phyloP scores from a whole-genome alignment of 306 rosid species.

The Trichosanthes truncata region DNA sequence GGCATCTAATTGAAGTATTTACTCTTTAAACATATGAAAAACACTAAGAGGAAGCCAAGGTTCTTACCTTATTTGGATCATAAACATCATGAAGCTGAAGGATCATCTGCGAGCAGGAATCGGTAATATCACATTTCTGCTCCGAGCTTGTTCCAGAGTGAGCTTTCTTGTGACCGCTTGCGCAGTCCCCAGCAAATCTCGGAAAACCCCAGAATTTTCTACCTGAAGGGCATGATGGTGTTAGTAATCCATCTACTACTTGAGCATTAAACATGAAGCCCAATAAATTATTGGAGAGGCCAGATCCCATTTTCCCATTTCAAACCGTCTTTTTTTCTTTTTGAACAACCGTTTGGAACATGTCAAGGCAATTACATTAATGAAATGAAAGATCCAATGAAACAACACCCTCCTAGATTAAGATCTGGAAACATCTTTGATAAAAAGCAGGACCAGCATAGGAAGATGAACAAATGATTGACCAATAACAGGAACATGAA shows the following conservation, averaged over 20 bases:
- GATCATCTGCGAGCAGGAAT: slow-evolving; percentile 96
- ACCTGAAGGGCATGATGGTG: slow-evolving; percentile 30
- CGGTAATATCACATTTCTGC: slow-evolving; percentile 69
- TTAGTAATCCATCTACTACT: background rate
- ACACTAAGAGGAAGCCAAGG: background rate
- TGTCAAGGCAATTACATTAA: background rate
- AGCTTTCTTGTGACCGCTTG: slow-evolving; percentile 56
- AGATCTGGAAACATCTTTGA: background rate
- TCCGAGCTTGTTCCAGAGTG: slow-evolving; percentile 58
- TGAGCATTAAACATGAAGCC: background rate
- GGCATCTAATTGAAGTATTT: slow-evolving; percentile 1
- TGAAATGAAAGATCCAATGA: background rate
- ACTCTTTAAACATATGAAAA: slow-evolving; percentile 14
- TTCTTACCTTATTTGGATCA: slow-evolving; percentile 80
- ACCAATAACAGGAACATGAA: background rate
- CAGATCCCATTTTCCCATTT: background rate
- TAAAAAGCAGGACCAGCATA: background rate
- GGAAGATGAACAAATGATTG: background rate
- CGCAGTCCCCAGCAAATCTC: slow-evolving; percentile 92
- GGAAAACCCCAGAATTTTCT: slow-evolving; percentile 91
- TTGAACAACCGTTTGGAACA: background rate
- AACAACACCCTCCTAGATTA: background rate
- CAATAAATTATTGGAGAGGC: background rate
- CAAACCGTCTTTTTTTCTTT: background rate
- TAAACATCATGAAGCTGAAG: slow-evolving; percentile 94